Base-by-base conservation (phyloP, 75 land plant genomes). In the Pinus tabuliformis region DNA sequence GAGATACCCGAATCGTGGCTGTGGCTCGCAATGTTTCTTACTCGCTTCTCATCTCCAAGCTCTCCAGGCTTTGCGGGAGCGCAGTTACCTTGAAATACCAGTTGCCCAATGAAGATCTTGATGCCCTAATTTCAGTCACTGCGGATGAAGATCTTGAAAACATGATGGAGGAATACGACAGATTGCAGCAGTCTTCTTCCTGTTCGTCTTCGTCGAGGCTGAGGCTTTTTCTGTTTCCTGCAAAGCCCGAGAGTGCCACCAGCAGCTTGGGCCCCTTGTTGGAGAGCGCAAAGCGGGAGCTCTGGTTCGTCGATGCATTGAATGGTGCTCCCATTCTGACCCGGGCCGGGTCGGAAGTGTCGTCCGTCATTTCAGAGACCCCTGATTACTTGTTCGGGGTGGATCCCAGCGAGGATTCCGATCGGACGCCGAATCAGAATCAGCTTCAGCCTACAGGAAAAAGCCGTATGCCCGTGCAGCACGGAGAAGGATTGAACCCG, bases 91-190 rank as follows among this genome's bases (percentile, higher is more conserved):
- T 93, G 73, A 93, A 93, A 81, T 93, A 93, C 87, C 94, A 87
- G 81, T 84, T 93, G 66, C 96, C 96, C 30, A 75, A 83, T 73
- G 87, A 89, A 75, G 92, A 89, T 73, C 87, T 91, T 62, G 94
- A 91, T 80, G 85, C 96, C 6, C 79, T 91, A 54, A 82, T 93
- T 75, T 89, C 94, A 16, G 86, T 91, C 49, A 71, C 86, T 49
- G 76, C 85, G 59, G 91, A 91, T 56, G 94, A 91, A 45, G 96
- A 93, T 62, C 79, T 93, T 8, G 78, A 75, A 22, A 84, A 87
- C 83, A 84, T 91, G 77, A 84, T 93, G 77, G 96, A 95, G 73
- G 98, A 95, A 74, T 95, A 89, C 74, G 94, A 93, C 70, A 78
- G 83, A n/a, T 78, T 84, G 12, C 7, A 6, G 36, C 28, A 33